Evolutionary conservation across 1,284 basidiomycete genomes (phyloP), one percentile per base, ranked within the genome.

Genomic region (Tilletia walkeri): DNA sequence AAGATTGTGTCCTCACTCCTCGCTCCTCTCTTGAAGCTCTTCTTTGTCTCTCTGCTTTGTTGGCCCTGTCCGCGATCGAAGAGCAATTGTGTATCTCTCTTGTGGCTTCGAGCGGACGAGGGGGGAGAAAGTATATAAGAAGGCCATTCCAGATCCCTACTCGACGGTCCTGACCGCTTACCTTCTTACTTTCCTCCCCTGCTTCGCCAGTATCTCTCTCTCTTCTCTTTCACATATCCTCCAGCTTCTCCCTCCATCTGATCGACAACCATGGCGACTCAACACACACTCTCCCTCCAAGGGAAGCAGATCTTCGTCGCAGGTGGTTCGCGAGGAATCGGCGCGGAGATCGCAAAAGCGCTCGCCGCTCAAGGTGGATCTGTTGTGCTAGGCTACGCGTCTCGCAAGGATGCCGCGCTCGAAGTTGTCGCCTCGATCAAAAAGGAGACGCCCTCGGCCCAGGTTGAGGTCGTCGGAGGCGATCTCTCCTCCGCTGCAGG

Each of bases 271-370:
- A 18, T 30, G 50, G n/a, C 50, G 9, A 3, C 54, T 53, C 50
- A 53, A 53, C 50, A 53, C 54, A 56, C 54, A 34, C 54, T 68
- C 41, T 68, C 67, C 14, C 41, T 68, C n/a, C 18, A 7, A 6
- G 67, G 67, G 36, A 68, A 68, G 59, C 18, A 68, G 16, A 30
- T 68, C 24, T 80, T 89, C 65, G 85, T 89, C 47, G 89, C 88
- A 12, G 88, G 88, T 49, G 89, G 88, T 4, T 89, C 89, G 34
- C 86, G 88, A 24, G 87, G 86, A 18, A 89, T 88, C 50, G 89
- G 88, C 41, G 88, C 88, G 0, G 85, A 87, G 18, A 86, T 89
- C 68, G 88, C 87, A 0, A 84, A 81, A 53, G 84, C 85, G 39
- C 85, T 89, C 45, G 89, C 87, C 9, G 85, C 85, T 45, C 85